Evolutionary conservation across 768 basidiomycete genomes (phyloP).

Genomic region (Naematelia encephala): DNA sequence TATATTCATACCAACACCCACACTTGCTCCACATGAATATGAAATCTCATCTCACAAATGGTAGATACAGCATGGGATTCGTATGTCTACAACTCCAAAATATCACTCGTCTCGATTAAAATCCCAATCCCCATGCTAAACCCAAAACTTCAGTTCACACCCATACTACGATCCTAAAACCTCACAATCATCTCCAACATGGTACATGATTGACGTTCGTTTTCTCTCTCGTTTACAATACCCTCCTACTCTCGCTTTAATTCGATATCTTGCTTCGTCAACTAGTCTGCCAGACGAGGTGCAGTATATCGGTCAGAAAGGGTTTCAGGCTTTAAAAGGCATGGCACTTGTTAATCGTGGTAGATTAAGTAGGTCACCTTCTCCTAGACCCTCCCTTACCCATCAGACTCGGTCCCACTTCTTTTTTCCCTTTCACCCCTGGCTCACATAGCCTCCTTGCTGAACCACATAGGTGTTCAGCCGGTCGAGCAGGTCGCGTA

Average conservation of each 20-base stretch:
- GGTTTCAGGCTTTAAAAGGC: constrained; percentile 57
- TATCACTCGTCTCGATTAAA: too few species aligned
- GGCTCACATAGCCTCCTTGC: too few species aligned
- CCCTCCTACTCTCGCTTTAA: constrained; percentile 73
- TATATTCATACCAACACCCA: too few species aligned
- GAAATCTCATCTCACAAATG: too few species aligned
- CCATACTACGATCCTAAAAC: constrained; percentile 65
- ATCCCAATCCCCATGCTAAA: too few species aligned
- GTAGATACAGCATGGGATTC: constrained; percentile 89
- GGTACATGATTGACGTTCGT: constrained; percentile 72
- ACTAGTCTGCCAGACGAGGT: constrained; percentile 57
- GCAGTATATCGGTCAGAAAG: constrained; percentile 65
- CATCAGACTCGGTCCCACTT: neutral
- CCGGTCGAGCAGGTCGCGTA: constrained; percentile 67
- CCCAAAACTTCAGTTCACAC: constrained; percentile 54
- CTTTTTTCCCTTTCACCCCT: too few species aligned
- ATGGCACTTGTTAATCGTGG: constrained; percentile 80
- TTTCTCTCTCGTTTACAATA: constrained; percentile 65
- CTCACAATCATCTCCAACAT: constrained; percentile 68
- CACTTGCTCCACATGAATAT: too few species aligned
- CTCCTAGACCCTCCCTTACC: neutral
- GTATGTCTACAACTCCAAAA: constrained; percentile 57
- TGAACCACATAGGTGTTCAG: constrained; percentile 59
- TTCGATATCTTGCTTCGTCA: constrained; percentile 63
- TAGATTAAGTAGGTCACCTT: constrained; percentile 59